Conservation (phyloP, 192 early-diverging fungal genomes). For the Phycomyces nitens region DNA sequence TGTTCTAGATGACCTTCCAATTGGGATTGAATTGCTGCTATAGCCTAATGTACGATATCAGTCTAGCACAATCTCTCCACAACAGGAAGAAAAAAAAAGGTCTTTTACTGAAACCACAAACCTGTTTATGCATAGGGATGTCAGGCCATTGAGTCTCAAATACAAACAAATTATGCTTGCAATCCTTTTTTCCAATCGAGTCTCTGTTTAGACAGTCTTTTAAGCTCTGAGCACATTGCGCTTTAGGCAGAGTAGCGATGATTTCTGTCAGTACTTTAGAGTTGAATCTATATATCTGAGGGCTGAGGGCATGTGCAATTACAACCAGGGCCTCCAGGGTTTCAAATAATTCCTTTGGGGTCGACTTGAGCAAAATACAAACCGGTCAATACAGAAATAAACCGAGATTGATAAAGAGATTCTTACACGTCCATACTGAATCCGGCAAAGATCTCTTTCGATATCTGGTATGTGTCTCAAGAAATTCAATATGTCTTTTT, state of each 20-base stretch:
- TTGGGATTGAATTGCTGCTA: slow-evolving; percentile 54
- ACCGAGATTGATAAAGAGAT: neutral
- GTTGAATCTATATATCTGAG: slow-evolving; percentile 18
- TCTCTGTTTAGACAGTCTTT: slow-evolving; percentile 39
- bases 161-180: slow-evolving; percentile 59
- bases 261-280: slow-evolving; percentile 32
- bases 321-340: slow-evolving; percentile 46
- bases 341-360: slow-evolving; percentile 58
- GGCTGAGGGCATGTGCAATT: slow-evolving; percentile 29
- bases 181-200: slow-evolving; percentile 41
- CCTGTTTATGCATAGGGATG: slow-evolving; percentile 41
- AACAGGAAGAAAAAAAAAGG: too few species aligned
- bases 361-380: too few species aligned
- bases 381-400: too few species aligned
- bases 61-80: too few species aligned
- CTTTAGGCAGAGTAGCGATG: slow-evolving; percentile 38
- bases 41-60: slow-evolving; percentile 28
- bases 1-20: slow-evolving; percentile 47
- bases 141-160: slow-evolving; percentile 47
- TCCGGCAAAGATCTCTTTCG: slow-evolving; percentile 62
- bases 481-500: slow-evolving; percentile 31
- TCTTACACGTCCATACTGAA: slow-evolving; percentile 57
- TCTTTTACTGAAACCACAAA: slow-evolving; percentile 17
- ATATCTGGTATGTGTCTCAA: slow-evolving; percentile 59
- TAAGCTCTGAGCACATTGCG: slow-evolving; percentile 37